Evolutionary conservation across 2,329 filamentous ascomycete genomes (phyloP).

Genomic region (Aspergillaceae sp.): DNA sequence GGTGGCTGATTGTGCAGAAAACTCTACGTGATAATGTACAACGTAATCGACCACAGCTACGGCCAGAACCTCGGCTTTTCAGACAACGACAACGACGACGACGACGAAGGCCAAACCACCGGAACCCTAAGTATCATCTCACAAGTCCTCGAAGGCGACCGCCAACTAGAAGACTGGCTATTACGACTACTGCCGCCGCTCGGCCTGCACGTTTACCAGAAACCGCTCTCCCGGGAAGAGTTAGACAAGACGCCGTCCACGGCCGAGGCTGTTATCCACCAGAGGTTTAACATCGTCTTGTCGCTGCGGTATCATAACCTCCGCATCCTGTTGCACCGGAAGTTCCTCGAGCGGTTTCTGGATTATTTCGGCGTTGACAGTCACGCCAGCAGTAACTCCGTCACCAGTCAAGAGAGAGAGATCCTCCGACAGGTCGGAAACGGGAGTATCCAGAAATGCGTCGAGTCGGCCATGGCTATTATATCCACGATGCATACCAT

Average conservation of each 20-base stretch:
- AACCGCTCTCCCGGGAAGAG: not conserved
- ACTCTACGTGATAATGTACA: slow-evolving; percentile 23
- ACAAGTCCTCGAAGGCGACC: slow-evolving; percentile 9
- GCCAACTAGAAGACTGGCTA: slow-evolving; percentile 11
- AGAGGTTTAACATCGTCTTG: slow-evolving; percentile 36
- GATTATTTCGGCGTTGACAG: slow-evolving; percentile 9
- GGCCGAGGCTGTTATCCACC: slow-evolving; percentile 5
- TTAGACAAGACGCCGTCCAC: not conserved
- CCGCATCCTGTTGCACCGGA: slow-evolving; percentile 35
- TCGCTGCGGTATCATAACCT: slow-evolving; percentile 37
- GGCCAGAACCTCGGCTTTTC: slow-evolving; percentile 38
- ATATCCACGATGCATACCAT: slow-evolving; percentile 16
- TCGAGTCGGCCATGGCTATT: slow-evolving; percentile 23
- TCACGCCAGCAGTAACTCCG: too few species aligned
- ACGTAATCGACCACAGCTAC: slow-evolving; percentile 36
- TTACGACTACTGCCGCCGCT: not conserved
- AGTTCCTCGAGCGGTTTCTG: slow-evolving; percentile 33
- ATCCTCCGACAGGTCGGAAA: slow-evolving; percentile 24
- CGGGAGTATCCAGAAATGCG: slow-evolving; percentile 26
- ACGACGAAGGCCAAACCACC: not conserved
- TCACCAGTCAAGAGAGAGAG: slow-evolving; percentile 1
- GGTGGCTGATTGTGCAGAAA: slow-evolving; percentile 8
- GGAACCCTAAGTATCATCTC: slow-evolving; percentile 28
- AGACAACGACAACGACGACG: slow-evolving; percentile 12
- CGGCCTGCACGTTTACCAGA: not conserved